These are phyloP conservation scores for Penicillium psychrosexuale DNA, from an alignment of 2,329 filamentous ascomycete species.

Conservation along the genomic window DNA sequence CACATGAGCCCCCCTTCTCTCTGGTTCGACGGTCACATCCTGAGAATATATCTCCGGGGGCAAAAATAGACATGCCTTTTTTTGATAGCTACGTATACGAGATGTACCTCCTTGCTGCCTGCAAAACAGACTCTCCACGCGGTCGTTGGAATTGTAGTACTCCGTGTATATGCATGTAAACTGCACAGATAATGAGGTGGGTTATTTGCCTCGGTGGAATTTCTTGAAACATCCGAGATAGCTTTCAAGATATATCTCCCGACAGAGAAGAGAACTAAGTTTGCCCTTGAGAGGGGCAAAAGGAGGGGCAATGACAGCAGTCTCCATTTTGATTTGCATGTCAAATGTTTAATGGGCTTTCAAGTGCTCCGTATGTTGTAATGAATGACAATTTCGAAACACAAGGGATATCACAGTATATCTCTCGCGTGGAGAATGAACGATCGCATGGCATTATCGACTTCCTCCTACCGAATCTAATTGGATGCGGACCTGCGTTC, in stretches of 20 bases:
- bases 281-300: background rate
- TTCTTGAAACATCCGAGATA: background rate
- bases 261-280: background rate
- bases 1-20: background rate
- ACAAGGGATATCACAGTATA: background rate
- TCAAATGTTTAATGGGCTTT: background rate
- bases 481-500: constrained; percentile 6
- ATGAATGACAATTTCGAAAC: background rate
- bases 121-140: constrained; percentile 12
- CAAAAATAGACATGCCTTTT: background rate
- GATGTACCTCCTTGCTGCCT: constrained; percentile 5
- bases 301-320: background rate
- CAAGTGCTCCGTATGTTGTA: background rate
- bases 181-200: background rate
- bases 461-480: constrained; percentile 1
- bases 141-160: background rate
- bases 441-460: background rate
- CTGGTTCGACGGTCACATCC: constrained; percentile 10
- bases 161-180: background rate
- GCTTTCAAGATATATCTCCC: background rate
- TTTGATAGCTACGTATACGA: background rate
- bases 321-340: background rate
- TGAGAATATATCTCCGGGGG: background rate
- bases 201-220: background rate
- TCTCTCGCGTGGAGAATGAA: background rate